A percentile compares a stretch with the other conserved stretches of the same genome.
phyloP scores from a whole-genome alignment of 257 asterid genomes.

The Solanum paucissectum region DNA sequence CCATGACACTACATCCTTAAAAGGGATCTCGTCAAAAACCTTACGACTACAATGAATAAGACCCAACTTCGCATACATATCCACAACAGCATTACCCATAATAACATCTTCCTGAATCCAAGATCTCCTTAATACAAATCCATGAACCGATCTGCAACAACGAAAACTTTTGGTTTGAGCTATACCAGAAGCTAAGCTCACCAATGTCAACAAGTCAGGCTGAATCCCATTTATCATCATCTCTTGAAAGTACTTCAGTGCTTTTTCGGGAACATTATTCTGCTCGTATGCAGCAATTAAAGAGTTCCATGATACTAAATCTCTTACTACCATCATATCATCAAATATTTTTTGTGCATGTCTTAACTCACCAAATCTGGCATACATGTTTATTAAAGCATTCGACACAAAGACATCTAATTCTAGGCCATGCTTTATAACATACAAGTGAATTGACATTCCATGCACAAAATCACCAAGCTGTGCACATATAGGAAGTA shows the following conservation, averaged over 20 bases:
- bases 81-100: slow-evolving; percentile 65
- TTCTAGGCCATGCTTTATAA: slow-evolving; percentile 60
- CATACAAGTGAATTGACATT: slow-evolving; percentile 44
- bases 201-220: slow-evolving; percentile 62
- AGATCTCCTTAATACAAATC: slow-evolving; percentile 39
- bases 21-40: slow-evolving; percentile 42
- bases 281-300: slow-evolving; percentile 78
- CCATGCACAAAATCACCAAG: slow-evolving; percentile 41
- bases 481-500: slow-evolving; percentile 67
- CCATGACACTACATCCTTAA: slow-evolving; percentile 70
- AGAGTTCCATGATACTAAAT: slow-evolving; percentile 72
- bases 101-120: slow-evolving; percentile 40
- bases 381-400: slow-evolving; percentile 79
- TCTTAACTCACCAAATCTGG: slow-evolving; percentile 49
- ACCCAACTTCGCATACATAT: slow-evolving; percentile 87
- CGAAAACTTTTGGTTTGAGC: slow-evolving; percentile 46
- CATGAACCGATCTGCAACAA: slow-evolving; percentile 54
- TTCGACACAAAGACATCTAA: slow-evolving; percentile 52
- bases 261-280: slow-evolving; percentile 38
- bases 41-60: slow-evolving; percentile 36
- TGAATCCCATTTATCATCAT: slow-evolving; percentile 37
- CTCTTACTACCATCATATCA: slow-evolving; percentile 37
- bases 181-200: slow-evolving; percentile 60
- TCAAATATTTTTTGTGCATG: slow-evolving; percentile 44
- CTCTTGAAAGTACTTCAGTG: slow-evolving; percentile 30